Evolutionary conservation across 345 rosid genomes (phyloP).

Genomic region (Noccaea bulbosa): DNA sequence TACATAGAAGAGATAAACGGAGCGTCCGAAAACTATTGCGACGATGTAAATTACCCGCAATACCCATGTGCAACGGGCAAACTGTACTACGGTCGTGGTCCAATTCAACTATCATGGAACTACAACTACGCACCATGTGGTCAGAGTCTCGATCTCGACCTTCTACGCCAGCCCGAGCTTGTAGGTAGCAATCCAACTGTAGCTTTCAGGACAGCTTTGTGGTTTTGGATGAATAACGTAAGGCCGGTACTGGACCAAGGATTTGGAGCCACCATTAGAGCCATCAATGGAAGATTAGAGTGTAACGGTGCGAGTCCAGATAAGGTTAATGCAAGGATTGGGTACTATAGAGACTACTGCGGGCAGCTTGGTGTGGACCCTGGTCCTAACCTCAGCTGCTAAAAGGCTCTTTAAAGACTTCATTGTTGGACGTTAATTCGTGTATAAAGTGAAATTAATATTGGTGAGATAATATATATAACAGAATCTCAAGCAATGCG

Average conservation of each 20-base stretch:
- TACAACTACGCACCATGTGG: slow-evolving; percentile 63
- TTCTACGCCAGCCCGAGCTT: slow-evolving; percentile 49
- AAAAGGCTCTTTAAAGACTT: neutral
- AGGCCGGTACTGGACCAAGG: slow-evolving; percentile 54
- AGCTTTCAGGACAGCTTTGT: slow-evolving; percentile 56
- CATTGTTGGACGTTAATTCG: neutral
- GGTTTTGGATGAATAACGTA: slow-evolving; percentile 65
- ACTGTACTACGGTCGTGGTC: slow-evolving; percentile 61
- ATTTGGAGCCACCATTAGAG: slow-evolving; percentile 55
- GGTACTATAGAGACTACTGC: slow-evolving; percentile 52
- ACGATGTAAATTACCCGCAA: slow-evolving; percentile 37
- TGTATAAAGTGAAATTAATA: slow-evolving; percentile 9
- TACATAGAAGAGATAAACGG: slow-evolving; percentile 63
- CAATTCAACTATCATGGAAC: slow-evolving; percentile 61
- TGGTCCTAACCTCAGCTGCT: slow-evolving; percentile 48
- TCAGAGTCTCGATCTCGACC: slow-evolving; percentile 41
- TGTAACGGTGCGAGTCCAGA: slow-evolving; percentile 46
- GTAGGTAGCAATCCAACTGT: slow-evolving; percentile 47
- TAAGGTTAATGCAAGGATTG: slow-evolving; percentile 48
- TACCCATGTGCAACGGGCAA: slow-evolving; percentile 62
- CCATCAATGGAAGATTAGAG: slow-evolving; percentile 55
- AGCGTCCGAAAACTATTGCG: slow-evolving; percentile 54
- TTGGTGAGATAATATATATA: slow-evolving; percentile 31
- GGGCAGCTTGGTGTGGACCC: slow-evolving; percentile 47
- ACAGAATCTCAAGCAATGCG: neutral